Conservation (phyloP, 192 early-diverging fungal species). For the Backusella mclennaniae region DNA sequence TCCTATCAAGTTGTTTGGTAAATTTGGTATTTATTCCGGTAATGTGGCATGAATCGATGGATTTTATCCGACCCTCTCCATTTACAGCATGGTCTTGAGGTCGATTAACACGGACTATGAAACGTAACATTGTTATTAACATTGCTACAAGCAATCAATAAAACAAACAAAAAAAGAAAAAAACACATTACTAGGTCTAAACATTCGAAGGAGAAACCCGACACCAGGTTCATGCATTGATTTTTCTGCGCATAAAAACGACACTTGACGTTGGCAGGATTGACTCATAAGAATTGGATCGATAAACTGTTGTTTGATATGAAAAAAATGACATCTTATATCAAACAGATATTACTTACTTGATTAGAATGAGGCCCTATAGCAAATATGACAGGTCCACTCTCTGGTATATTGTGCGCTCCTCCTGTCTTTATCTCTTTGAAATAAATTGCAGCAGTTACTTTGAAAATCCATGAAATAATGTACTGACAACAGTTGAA, state of each 20-base stretch:
- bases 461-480: conserved; percentile 62
- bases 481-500: conserved; percentile 54
- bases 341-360: conserved; percentile 31
- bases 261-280: conserved; percentile 73
- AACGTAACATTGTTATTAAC: not conserved
- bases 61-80: conserved; percentile 69
- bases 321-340: not conserved
- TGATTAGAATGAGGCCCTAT: conserved; percentile 78
- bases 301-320: conserved; percentile 66
- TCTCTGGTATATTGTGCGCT: conserved; percentile 75
- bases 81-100: conserved; percentile 84
- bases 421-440: conserved; percentile 84
- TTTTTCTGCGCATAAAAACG: conserved; percentile 80
- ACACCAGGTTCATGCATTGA: conserved; percentile 85
- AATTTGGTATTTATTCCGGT: conserved; percentile 71
- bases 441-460: conserved; percentile 79
- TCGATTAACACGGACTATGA: conserved; percentile 83
- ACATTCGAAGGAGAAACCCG: conserved; percentile 70
- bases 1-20: conserved; percentile 57
- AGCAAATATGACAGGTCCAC: conserved; percentile 94
- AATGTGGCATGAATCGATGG: conserved; percentile 65
- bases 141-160: not conserved
- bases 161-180: not conserved
- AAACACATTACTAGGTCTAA: conserved; percentile 69
- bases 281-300: conserved; percentile 89